Base-by-base conservation (phyloP, 2,329 filamentous ascomycete genomes). In the Albifimbria verrucaria region DNA sequence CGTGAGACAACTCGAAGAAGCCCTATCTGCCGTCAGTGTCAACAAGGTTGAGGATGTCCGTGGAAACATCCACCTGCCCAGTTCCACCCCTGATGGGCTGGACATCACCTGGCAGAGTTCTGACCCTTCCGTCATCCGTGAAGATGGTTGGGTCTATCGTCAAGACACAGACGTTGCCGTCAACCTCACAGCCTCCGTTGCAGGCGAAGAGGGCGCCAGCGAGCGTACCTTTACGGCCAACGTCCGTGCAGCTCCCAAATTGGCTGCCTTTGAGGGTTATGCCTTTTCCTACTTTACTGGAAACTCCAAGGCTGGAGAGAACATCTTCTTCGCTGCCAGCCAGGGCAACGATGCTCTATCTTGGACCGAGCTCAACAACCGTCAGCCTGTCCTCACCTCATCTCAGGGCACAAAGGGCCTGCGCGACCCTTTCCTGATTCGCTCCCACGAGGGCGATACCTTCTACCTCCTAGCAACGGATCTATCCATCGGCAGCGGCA, bases 401-500 rank as follows among this genome's bases (percentile, higher is more conserved):
- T 70, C 67, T 0, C 52, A 71, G 44, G 79, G 79, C 39, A 81
- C 79, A 0, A 72, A 66, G 22, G 79, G 79, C 2, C 60, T 81
- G 4, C 71, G 79, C 15, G 79, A 82, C 54, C 79, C 79, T 1
- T 81, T 81, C 53, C 65, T 82, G 44, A 78, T 82, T 21, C 72
- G 78, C 12, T 77, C 77, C 0, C 69, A 63, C 1, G 77, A 81
- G 23, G 77, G 78, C 0, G 71, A 72, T n/a, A 79, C 68, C 4
- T 81, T 81, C 53, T 82, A 71, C 48, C 59, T 82, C 15, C 68
- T 82, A 18, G 78, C 78, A 0, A 82, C 79, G 0, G 78, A 81
- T 50, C 66, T 82, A 0, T 79, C 77, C 1, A 81, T 81, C 49
- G 79, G 78, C 1, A 77, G 76, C 7, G 79, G 79, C 1, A 81